These are phyloP conservation scores for Aspergillus fumigatiaffinis DNA, from an alignment of 2,329 filamentous ascomycete genomes.

Conservation along the genomic window DNA sequence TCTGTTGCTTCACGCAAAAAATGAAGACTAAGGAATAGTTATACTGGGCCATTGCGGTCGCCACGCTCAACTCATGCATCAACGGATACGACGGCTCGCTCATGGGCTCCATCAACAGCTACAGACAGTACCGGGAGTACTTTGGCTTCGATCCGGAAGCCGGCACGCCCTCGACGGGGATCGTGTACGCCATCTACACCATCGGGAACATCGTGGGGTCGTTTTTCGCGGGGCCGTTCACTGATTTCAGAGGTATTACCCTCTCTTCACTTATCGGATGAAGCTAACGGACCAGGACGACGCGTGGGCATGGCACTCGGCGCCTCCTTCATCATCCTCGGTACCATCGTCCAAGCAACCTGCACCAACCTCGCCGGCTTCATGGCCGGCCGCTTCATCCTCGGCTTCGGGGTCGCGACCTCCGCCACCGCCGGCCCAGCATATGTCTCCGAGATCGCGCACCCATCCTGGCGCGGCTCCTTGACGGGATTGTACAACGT, in stretches of 20 bases:
- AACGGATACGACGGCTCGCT: constrained; percentile 50
- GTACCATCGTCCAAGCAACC: constrained; percentile 24
- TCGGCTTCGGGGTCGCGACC: constrained; percentile 29
- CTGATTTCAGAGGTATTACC: constrained; percentile 34
- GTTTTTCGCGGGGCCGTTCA: constrained; percentile 42
- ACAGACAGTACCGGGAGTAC: constrained; percentile 43
- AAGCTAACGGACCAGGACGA: constrained; percentile 15
- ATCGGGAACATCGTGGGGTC: constrained; percentile 49
- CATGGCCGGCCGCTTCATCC: constrained; percentile 29
- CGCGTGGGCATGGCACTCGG: constrained; percentile 27
- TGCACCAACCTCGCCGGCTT: constrained; percentile 24
- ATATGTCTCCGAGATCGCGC: constrained; percentile 37
- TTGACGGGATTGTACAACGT: constrained; percentile 43
- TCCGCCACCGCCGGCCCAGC: constrained; percentile 26
- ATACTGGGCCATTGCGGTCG: constrained; percentile 40
- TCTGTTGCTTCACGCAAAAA: background rate
- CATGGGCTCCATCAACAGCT: constrained; percentile 49
- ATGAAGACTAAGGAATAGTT: constrained; percentile 23
- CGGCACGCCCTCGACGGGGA: constrained; percentile 42
- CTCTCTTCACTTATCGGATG: background rate
- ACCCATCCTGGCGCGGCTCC: constrained; percentile 32
- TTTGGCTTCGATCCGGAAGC: constrained; percentile 30
- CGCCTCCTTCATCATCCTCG: constrained; percentile 23
- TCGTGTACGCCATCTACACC: constrained; percentile 48
- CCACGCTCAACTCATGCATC: constrained; percentile 44